phyloP scores from a whole-genome alignment of 2,329 filamentous ascomycete genomes.

The Penicillium brevicompactum region DNA sequence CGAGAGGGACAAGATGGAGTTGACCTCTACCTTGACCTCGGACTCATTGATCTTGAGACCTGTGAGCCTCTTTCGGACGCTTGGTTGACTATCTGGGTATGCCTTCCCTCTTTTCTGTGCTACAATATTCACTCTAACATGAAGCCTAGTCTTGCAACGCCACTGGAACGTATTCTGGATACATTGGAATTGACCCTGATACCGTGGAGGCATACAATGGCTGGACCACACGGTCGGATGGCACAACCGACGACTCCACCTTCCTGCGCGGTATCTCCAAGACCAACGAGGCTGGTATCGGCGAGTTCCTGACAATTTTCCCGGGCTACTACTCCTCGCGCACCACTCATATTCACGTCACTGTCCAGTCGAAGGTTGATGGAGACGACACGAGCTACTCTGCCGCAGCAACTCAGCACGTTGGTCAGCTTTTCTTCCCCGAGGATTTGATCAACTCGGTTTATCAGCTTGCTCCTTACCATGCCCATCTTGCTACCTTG shows the following conservation, averaged over 20 bases:
- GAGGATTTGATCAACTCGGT: slow-evolving; percentile 12
- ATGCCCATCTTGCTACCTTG: slow-evolving; percentile 6
- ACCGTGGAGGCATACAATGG: slow-evolving; percentile 1
- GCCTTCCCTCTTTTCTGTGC: neutral
- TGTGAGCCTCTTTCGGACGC: slow-evolving; percentile 13
- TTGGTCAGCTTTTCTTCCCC: slow-evolving; percentile 13
- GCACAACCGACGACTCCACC: slow-evolving; percentile 9
- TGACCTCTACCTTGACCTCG: slow-evolving; percentile 5
- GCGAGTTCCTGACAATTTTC: slow-evolving; percentile 11
- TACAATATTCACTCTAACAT: neutral
- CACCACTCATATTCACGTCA: slow-evolving; percentile 13
- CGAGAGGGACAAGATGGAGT: slow-evolving; percentile 10
- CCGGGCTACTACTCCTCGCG: slow-evolving; percentile 11
- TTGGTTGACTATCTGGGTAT: slow-evolving; percentile 2
- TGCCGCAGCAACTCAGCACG: slow-evolving; percentile 6
- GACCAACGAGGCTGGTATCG: slow-evolving; percentile 9
- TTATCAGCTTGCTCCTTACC: slow-evolving; percentile 11
- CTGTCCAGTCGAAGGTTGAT: slow-evolving; percentile 9
- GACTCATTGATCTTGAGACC: slow-evolving; percentile 11
- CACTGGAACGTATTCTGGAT: slow-evolving; percentile 11
- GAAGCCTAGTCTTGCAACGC: slow-evolving; percentile 11
- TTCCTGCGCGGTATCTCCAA: slow-evolving; percentile 13
- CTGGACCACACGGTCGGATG: slow-evolving; percentile 4
- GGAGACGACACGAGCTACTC: slow-evolving; percentile 8
- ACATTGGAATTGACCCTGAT: slow-evolving; percentile 3